Percentiles rank a stretch among this genome's conserved stretches.
phyloP scores from a whole-genome alignment of 2,329 filamentous ascomycete genomes.

The Lachnellula hyalina region DNA sequence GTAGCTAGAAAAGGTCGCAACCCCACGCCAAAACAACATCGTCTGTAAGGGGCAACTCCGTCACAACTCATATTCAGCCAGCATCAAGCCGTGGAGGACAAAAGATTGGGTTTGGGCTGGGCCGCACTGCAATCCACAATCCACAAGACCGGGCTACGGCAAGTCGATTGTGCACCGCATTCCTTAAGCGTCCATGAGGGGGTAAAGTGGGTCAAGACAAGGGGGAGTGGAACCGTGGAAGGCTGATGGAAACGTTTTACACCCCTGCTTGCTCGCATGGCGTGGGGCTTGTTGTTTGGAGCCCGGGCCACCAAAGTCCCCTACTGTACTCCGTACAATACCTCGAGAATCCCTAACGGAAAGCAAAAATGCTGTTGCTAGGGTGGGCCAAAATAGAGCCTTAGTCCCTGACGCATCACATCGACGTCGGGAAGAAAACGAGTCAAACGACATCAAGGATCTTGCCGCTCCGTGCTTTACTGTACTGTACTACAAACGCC shows the following conservation, averaged over 20 bases:
- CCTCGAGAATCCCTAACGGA: too few relatives aligned
- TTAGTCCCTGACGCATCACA: slow-evolving; percentile 8
- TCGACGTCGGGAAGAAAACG: slow-evolving; percentile 13
- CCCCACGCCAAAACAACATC: slow-evolving; percentile 1
- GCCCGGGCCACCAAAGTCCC: slow-evolving; percentile 19
- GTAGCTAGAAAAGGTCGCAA: background rate
- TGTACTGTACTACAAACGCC: slow-evolving; percentile 6
- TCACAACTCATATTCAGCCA: slow-evolving; percentile 12
- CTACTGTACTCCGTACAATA: too few relatives aligned
- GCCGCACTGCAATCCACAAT: background rate
- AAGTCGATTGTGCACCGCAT: slow-evolving; percentile 12
- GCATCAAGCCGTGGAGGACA: slow-evolving; percentile 11
- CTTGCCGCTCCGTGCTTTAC: slow-evolving; percentile 14
- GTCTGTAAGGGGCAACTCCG: slow-evolving; percentile 15
- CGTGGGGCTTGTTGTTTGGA: slow-evolving; percentile 18
- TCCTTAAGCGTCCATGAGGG: slow-evolving; percentile 9
- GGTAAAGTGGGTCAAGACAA: background rate
- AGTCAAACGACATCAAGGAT: slow-evolving; percentile 12
- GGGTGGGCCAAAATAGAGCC: slow-evolving; percentile 6
- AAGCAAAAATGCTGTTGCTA: slow-evolving; percentile 1
- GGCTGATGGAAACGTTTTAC: slow-evolving; percentile 23
- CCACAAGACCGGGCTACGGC: slow-evolving; percentile 6
- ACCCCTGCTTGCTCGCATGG: slow-evolving; percentile 15
- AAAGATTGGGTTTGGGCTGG: background rate
- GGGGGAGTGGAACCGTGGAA: slow-evolving; percentile 1